phyloP scores from a whole-genome alignment of 306 rosid species.

The Quercus mongolica region DNA sequence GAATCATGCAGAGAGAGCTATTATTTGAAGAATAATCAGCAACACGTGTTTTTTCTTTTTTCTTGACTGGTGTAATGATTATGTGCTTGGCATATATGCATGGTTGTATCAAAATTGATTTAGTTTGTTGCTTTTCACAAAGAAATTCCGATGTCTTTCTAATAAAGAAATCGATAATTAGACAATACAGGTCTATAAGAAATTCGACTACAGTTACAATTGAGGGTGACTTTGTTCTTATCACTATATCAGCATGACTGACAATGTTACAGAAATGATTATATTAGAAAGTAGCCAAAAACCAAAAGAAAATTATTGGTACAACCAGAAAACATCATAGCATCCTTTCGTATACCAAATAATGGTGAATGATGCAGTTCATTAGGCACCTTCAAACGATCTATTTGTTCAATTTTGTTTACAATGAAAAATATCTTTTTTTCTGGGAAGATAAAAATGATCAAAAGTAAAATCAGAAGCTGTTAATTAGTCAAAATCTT shows the following conservation, averaged over 20 bases:
- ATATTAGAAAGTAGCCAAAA: background rate
- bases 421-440: no score
- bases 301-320: background rate
- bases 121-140: conserved; percentile 30
- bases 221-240: conserved; percentile 32
- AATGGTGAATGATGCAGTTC: background rate
- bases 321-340: background rate
- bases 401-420: background rate
- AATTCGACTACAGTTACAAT: conserved; percentile 12
- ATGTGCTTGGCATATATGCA: conserved; percentile 8
- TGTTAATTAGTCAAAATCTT: no score
- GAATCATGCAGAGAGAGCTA: conserved; percentile 10
- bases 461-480: no score
- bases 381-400: background rate
- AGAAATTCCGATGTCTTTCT: conserved; percentile 1
- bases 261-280: background rate
- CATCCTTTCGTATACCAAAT: background rate
- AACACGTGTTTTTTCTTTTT: conserved; percentile 26
- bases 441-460: no score
- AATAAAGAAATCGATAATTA: conserved; percentile 29
- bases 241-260: background rate
- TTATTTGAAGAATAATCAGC: conserved; percentile 27
- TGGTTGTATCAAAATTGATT: conserved; percentile 19
- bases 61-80: conserved; percentile 44
- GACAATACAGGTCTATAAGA: conserved; percentile 23